A percentile compares a stretch with the other conserved stretches of the same genome.
Evolutionary conservation across 1,284 basidiomycete species (phyloP).

Genomic region (Afroboletus lepidellus): DNA sequence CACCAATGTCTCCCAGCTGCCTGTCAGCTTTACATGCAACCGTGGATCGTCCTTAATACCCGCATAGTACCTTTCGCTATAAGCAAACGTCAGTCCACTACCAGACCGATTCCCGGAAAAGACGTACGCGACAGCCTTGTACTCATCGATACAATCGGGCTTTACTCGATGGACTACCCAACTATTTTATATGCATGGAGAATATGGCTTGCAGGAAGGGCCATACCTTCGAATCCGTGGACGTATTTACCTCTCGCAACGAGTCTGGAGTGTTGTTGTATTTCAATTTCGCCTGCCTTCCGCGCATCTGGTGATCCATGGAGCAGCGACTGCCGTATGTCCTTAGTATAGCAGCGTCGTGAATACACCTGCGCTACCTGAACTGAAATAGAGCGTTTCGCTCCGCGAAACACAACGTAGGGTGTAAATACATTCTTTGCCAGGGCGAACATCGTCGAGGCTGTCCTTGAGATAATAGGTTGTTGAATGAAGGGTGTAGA

Average conservation of each 20-base stretch:
- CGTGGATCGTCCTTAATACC: constrained; percentile 71
- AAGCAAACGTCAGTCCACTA: constrained; percentile 10
- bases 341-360: constrained; percentile 23
- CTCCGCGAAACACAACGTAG: constrained; percentile 26
- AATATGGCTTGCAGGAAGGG: not conserved
- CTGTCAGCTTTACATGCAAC: constrained; percentile 82
- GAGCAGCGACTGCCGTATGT: constrained; percentile 45
- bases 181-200: constrained; percentile 5
- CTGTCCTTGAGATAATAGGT: constrained; percentile 4
- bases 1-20: constrained; percentile 86
- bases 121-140: constrained; percentile 85
- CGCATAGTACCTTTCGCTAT: constrained; percentile 78
- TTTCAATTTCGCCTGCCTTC: constrained; percentile 72
- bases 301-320: constrained; percentile 85
- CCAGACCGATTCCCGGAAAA: constrained; percentile 3
- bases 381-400: constrained; percentile 55
- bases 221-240: constrained; percentile 84
- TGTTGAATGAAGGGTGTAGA: constrained; percentile 12
- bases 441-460: constrained; percentile 27
- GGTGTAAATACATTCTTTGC: constrained; percentile 28
- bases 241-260: constrained; percentile 87
- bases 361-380: constrained; percentile 45
- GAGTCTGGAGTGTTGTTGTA: constrained; percentile 78
- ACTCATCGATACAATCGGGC: constrained; percentile 75
- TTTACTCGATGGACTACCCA: constrained; percentile 76